Evolutionary conservation across 2,329 filamentous ascomycete genomes (phyloP).

Genomic region (Aspergillus chevalieri): DNA sequence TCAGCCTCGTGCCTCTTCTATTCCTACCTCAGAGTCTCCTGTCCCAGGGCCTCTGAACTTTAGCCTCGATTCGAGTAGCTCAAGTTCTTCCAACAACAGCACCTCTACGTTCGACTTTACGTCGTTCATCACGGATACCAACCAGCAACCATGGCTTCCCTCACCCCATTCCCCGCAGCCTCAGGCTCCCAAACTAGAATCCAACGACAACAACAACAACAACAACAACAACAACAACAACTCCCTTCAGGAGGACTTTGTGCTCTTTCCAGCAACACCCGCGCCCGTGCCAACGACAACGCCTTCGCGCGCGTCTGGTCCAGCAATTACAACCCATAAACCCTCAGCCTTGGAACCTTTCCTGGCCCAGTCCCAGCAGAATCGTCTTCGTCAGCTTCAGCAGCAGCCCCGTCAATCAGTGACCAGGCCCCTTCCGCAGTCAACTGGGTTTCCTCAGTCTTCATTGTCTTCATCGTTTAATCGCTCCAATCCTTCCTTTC

Average conservation of each 20-base stretch:
- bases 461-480: slow-evolving; percentile 18
- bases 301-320: slow-evolving; percentile 31
- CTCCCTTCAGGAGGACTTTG: slow-evolving; percentile 38
- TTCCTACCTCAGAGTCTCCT: slow-evolving; percentile 38
- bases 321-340: slow-evolving; percentile 34
- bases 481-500: slow-evolving; percentile 30
- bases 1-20: slow-evolving; percentile 23
- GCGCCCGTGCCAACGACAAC: slow-evolving; percentile 27
- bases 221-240: slow-evolving; percentile 26
- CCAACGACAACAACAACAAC: slow-evolving; percentile 22
- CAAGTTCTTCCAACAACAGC: slow-evolving; percentile 33
- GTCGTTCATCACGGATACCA: slow-evolving; percentile 46
- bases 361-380: slow-evolving; percentile 27
- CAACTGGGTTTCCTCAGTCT: slow-evolving; percentile 34
- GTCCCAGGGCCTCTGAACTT: slow-evolving; percentile 41
- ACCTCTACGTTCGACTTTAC: slow-evolving; percentile 37
- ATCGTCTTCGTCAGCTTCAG: slow-evolving; percentile 27
- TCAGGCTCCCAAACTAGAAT: slow-evolving; percentile 33
- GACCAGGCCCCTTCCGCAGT: slow-evolving; percentile 32
- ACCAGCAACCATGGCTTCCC: slow-evolving; percentile 44
- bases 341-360: slow-evolving; percentile 24
- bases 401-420: slow-evolving; percentile 31
- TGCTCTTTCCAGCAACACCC: slow-evolving; percentile 35
- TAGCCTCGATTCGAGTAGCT: slow-evolving; percentile 38
- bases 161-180: slow-evolving; percentile 39